Evolutionary conservation across 352 stramenopile genomes (phyloP), one percentile per base, ranked within the genome.

Genomic region (Globisporangium iwayamae): DNA sequence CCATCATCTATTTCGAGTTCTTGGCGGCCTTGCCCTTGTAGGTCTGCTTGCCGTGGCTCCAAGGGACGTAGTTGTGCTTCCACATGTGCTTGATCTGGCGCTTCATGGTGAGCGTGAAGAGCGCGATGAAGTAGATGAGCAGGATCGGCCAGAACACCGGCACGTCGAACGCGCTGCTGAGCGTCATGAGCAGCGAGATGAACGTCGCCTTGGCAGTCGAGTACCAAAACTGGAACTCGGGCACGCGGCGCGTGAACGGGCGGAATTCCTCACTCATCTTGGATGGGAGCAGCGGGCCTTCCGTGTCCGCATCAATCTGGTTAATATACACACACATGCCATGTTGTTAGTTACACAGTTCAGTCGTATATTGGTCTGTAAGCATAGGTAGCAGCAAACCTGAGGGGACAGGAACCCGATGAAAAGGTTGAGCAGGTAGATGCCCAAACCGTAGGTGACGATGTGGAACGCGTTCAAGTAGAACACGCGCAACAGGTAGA

Each of bases 41-140:
- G 59, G 97, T 97, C 67, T 95, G 83, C 76, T 99, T 99, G 65
- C 96, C 96, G 69, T 95, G 96, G 71, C 79, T 96, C 82, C 97
- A 98, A 22, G 97, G 97, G 8, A 99, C 96, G 76, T 99, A 99
- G 73, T 98, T 98, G 85, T 99, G 95, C 81, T 99, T 99, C 86
- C 98, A 98, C 97, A 99, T 99, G 81, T 99, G 97, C 75, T 97
- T 94, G 79, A 99, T 98, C 86, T 99, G 97, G 72, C 96, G 89
- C 83, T 99, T 99, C 97, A 99, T 99, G 20, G 97, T 99, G 70
- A 99, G 88, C 77, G 98, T 93, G 72, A 99, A 99, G 18, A 99
- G 85, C 57, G 98, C 87, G 70, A 98, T 96, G 76, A 99, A 99
- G 86, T 99, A 99, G 65, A 99, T 83, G 32, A 99, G 78, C 62